phyloP scores from a whole-genome alignment of 139 green algal genomes.

The Volvox africanus region DNA sequence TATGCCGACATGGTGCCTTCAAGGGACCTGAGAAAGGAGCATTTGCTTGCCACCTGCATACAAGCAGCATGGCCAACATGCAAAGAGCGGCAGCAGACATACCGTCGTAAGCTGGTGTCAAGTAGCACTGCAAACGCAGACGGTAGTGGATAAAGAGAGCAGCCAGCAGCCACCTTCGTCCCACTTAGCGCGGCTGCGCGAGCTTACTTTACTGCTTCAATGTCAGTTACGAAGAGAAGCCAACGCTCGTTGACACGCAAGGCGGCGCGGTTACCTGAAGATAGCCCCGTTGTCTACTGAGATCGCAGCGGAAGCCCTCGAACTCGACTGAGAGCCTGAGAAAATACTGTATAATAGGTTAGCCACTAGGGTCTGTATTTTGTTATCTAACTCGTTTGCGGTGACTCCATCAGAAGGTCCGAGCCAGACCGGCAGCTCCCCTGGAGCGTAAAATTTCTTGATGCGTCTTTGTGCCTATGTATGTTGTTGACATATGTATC shows the following conservation, averaged over 20 bases:
- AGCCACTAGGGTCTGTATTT: not conserved
- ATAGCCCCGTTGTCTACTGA: not conserved
- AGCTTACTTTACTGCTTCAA: not conserved
- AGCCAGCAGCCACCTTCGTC: not conserved
- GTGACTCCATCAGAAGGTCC: too few relatives aligned
- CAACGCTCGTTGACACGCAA: not conserved
- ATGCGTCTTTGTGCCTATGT: too few relatives aligned
- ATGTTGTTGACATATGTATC: too few relatives aligned
- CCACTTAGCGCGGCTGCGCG: not conserved
- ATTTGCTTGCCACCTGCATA: not conserved
- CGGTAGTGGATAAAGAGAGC: slow-evolving; percentile 25
- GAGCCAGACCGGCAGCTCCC: too few relatives aligned
- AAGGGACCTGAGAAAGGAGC: not conserved
- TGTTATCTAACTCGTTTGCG: too few relatives aligned
- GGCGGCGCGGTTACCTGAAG: slow-evolving; percentile 28
- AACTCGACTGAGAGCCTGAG: not conserved
- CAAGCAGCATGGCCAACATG: not conserved
- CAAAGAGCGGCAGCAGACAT: not conserved
- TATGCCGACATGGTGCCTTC: slow-evolving; percentile 12
- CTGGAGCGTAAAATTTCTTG: too few relatives aligned
- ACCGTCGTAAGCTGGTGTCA: not conserved
- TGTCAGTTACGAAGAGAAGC: not conserved
- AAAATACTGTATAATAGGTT: not conserved
- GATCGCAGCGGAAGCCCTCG: not conserved
- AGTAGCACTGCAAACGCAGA: not conserved